These are phyloP conservation scores for Coemansia sp. DNA, from an alignment of 192 early-diverging fungal species.

Conservation along the genomic window DNA sequence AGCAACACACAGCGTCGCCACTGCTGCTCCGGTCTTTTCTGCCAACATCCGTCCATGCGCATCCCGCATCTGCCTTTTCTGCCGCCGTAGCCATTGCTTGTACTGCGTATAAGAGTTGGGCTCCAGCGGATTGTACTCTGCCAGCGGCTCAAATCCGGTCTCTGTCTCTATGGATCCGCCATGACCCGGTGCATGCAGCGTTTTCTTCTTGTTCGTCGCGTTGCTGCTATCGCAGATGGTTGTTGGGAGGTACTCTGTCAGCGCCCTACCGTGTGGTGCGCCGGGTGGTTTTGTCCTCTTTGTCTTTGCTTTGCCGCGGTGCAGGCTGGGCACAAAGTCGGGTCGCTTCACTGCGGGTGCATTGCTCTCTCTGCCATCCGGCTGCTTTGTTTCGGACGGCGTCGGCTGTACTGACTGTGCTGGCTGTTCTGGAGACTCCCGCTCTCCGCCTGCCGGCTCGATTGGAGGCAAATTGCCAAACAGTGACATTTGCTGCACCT, in stretches of 20 bases:
- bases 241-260: neutral
- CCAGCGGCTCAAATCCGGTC: slow-evolving; percentile 24
- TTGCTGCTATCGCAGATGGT: neutral
- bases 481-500: too few relatives aligned
- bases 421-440: neutral
- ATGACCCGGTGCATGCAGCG: neutral
- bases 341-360: too few relatives aligned
- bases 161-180: too few relatives aligned
- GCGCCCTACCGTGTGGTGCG: neutral
- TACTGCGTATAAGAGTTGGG: slow-evolving; percentile 40
- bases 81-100: slow-evolving; percentile 19
- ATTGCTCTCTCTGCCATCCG: too few relatives aligned
- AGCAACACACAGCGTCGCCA: too few relatives aligned
- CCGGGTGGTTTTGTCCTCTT: too few relatives aligned
- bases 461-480: slow-evolving; percentile 39
- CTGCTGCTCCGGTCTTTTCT: too few relatives aligned
- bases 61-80: slow-evolving; percentile 1
- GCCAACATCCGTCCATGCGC: neutral
- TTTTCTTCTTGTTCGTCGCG: neutral
- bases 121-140: slow-evolving; percentile 26
- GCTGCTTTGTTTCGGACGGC: too few relatives aligned
- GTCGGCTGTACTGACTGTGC: neutral
- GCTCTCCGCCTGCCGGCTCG: slow-evolving; percentile 5
- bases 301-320: too few relatives aligned
- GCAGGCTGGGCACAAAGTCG: too few relatives aligned